These are phyloP conservation scores for Plasmodiophora brassicae DNA, from an alignment of 208 protist genomes.

Conservation along the genomic window DNA sequence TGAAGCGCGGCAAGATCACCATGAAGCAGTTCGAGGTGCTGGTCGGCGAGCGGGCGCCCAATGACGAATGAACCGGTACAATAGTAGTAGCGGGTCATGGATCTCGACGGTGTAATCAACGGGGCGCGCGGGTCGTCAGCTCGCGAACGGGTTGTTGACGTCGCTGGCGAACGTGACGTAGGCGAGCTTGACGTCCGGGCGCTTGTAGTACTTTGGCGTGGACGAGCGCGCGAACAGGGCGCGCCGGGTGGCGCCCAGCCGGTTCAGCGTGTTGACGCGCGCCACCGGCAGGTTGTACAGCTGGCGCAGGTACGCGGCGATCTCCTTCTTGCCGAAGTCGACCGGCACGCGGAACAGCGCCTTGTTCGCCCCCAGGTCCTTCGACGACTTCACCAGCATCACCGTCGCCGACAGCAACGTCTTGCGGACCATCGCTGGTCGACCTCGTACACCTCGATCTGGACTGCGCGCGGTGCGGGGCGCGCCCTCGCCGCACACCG, in stretches of 20 bases:
- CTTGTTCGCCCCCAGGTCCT: neutral
- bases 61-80: no score
- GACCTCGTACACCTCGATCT: no score
- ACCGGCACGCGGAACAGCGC: slow-evolving; percentile 21
- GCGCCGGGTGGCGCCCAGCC: neutral
- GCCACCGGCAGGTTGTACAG: neutral
- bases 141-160: neutral
- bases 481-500: no score
- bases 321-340: neutral
- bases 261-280: neutral
- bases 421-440: neutral
- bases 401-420: neutral
- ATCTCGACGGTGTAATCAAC: neutral
- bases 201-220: neutral
- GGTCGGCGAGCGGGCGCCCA: neutral
- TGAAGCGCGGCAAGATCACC: slow-evolving; percentile 51
- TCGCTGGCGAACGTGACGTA: slow-evolving; percentile 11
- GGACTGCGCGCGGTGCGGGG: no score
- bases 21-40: neutral
- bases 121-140: neutral
- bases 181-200: slow-evolving; percentile 7
- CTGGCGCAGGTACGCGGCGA: neutral
- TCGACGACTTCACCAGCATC: neutral
- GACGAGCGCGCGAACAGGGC: neutral
- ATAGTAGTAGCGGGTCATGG: neutral